Base-by-base conservation (phyloP, 768 basidiomycete genomes). In the Amanita pseudoporphyria region DNA sequence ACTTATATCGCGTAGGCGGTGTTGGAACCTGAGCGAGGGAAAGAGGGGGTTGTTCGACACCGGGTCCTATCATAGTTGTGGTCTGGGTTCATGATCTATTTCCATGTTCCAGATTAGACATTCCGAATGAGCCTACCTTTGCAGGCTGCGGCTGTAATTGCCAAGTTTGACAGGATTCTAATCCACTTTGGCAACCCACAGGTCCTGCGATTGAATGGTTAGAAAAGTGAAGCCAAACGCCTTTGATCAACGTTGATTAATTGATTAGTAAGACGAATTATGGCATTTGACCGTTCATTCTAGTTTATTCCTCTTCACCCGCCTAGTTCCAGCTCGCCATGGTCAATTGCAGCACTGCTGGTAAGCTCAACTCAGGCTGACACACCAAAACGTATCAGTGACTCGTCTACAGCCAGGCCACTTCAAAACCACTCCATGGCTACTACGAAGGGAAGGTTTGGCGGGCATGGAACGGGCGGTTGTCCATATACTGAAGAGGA, bases 401-500 rank as follows among this genome's bases (percentile, higher is more conserved):
- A 13, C 24, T 33, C 45, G 7, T 36, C 26, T 7, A n/a, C 10
- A 46, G 45, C n/a, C n/a, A 46, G 9, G 5, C 13, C 21, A 21
- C 36, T 33, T 22, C 30, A 46, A 19, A 9, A 9, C 14, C 31
- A 16, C 14, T 21, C 21, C 21, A 36, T 46, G 14, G 32, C 32
- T 18, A 14, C 28, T 31, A 22, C 13, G 32, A 46, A 33, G 16
- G 45, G 31, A n/a, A 10, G 19, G 19, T n/a, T 33, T 24, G 33
- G 9, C 33, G 19, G 19, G 45, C 21, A 16, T 7, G 28, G 43
- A n/a, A 16, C 19, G 3, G 33, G 19, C 14, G 31, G 30, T 28
- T 49, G 22, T 21, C 38, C 47, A 7, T 31, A 49, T 21, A 49
- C 38, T 12, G 48, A 49, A 42, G 48, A 47, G 21, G 45, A 49